phyloP scores from a whole-genome alignment of 2,329 filamentous ascomycete species.

The Fusarium hainanense region DNA sequence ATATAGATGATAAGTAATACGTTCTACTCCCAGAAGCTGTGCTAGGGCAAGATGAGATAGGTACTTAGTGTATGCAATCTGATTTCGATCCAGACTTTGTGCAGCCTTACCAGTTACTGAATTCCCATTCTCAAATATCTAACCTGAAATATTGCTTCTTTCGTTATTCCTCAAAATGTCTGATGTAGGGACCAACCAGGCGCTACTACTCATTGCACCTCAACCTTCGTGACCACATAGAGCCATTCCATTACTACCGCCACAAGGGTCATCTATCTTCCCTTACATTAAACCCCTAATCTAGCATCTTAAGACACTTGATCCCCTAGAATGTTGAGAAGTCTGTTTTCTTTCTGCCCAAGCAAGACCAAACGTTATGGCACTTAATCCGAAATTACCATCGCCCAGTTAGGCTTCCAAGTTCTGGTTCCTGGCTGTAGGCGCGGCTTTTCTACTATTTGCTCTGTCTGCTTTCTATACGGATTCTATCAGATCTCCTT shows the following conservation, averaged over 20 bases:
- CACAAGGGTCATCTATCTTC: neutral
- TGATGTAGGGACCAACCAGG: neutral
- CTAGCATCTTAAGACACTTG: neutral
- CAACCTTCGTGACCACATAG: neutral
- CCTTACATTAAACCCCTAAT: neutral
- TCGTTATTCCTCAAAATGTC: neutral
- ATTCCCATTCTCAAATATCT: neutral
- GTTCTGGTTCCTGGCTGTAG: neutral
- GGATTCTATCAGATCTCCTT: neutral
- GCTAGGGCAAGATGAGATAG: neutral
- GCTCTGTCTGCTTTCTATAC: neutral
- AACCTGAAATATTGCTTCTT: neutral
- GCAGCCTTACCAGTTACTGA: neutral
- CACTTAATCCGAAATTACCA: neutral
- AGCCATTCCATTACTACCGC: neutral
- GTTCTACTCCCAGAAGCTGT: neutral
- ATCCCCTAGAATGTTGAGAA: neutral
- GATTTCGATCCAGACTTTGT: neutral
- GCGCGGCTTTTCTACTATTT: neutral
- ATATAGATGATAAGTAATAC: neutral
- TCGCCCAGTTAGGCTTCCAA: neutral
- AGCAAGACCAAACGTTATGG: neutral
- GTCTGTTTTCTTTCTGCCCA: neutral
- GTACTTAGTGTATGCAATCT: neutral
- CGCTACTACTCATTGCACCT: neutral